phyloP scores from a whole-genome alignment of 352 stramenopile species.

The Phytophthora uliginosa region DNA sequence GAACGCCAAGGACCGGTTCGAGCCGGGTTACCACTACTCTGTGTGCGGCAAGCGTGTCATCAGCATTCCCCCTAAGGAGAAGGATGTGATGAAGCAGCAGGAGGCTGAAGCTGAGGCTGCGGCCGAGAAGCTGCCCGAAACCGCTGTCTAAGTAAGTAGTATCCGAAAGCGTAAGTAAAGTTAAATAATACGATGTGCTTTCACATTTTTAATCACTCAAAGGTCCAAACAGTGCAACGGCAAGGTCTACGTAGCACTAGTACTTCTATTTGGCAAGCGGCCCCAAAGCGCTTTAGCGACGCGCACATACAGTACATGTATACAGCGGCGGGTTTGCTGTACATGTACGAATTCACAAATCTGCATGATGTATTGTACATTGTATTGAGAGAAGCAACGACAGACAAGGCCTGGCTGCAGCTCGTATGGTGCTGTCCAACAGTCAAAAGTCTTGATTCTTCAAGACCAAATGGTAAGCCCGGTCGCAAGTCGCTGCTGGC shows the following conservation, averaged over 20 bases:
- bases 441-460: background rate
- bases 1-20: slow-evolving; percentile 73
- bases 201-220: background rate
- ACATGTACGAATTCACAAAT: too few relatives aligned
- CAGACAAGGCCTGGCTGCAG: slow-evolving; percentile 1
- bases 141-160: slow-evolving; percentile 41
- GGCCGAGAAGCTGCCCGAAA: slow-evolving; percentile 28
- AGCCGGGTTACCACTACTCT: slow-evolving; percentile 75
- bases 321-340: too few relatives aligned
- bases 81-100: slow-evolving; percentile 35
- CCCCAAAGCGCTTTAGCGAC: too few relatives aligned
- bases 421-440: slow-evolving; percentile 4
- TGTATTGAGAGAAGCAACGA: background rate
- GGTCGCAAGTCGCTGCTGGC: slow-evolving; percentile 7
- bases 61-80: slow-evolving; percentile 67
- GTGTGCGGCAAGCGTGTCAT: slow-evolving; percentile 70
- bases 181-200: slow-evolving; percentile 28
- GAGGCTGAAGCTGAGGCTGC: slow-evolving; percentile 19
- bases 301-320: too few relatives aligned
- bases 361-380: too few relatives aligned
- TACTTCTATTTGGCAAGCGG: too few relatives aligned
- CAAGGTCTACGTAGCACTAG: too few relatives aligned
- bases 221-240: background rate
- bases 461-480: slow-evolving; percentile 3
- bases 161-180: background rate